Percentiles rank a stretch among this genome's conserved stretches.
These are phyloP conservation scores for Dissophora globulifera DNA, from an alignment of 192 early-diverging fungal genomes.

Conservation along the genomic window DNA sequence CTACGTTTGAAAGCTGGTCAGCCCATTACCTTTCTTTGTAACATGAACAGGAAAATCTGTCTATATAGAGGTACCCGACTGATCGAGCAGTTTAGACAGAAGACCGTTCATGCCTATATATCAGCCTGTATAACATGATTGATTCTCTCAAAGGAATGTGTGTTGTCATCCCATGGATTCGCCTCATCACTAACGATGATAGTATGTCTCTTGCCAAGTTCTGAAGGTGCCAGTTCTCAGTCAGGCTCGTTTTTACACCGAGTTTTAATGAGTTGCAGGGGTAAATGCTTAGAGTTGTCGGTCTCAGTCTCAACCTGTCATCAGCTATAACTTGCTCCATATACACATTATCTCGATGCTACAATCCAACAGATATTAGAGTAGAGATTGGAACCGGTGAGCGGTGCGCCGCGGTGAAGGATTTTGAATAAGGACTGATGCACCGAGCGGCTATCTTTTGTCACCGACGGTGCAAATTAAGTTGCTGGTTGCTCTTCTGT, in stretches of 20 bases:
- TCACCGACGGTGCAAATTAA: no score
- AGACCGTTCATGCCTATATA: background rate
- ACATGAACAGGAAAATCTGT: slow-evolving; percentile 21
- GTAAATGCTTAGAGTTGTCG: slow-evolving; percentile 14
- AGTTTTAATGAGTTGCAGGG: slow-evolving; percentile 29
- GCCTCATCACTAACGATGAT: slow-evolving; percentile 10
- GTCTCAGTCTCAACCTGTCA: slow-evolving; percentile 2
- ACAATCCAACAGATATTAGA: no score
- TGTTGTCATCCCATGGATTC: no score
- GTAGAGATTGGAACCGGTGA: no score
- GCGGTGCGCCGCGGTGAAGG: no score
- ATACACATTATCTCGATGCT: no score
- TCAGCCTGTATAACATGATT: no score
- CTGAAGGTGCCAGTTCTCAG: slow-evolving; percentile 13
- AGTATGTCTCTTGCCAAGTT: slow-evolving; percentile 9
- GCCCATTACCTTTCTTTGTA: slow-evolving; percentile 39
- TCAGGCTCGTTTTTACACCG: slow-evolving; percentile 28
- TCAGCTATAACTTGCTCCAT: no score
- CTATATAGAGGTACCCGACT: slow-evolving; percentile 47
- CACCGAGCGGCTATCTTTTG: no score
- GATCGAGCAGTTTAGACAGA: slow-evolving; percentile 7
- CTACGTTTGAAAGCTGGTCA: slow-evolving; percentile 12
- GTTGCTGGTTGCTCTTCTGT: no score
- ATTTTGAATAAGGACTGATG: no score
- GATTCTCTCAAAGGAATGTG: no score